Conservation (phyloP, 495 filamentous ascomycete genomes). For the Hypoxylon cercidicola region DNA sequence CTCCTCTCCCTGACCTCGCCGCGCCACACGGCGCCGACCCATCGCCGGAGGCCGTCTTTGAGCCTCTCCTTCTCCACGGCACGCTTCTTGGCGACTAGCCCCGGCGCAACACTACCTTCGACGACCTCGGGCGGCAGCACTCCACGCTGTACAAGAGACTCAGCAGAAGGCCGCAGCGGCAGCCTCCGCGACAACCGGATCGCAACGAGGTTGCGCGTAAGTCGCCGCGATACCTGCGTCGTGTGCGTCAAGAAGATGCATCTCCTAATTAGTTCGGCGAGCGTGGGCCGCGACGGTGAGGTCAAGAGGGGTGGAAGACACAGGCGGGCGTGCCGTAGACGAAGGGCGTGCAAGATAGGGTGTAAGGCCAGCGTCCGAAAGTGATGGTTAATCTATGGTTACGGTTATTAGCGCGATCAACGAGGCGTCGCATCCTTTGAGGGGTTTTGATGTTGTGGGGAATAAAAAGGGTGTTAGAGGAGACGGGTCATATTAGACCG, state of each 20-base stretch:
- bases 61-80: slow-evolving; percentile 65
- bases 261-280: slow-evolving; percentile 60
- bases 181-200: slow-evolving; percentile 59
- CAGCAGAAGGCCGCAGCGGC: slow-evolving; percentile 55
- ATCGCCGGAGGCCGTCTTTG: slow-evolving; percentile 63
- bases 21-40: slow-evolving; percentile 59
- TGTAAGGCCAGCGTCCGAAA: slow-evolving; percentile 64
- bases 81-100: slow-evolving; percentile 57
- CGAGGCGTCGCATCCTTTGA: slow-evolving; percentile 18
- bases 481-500: slow-evolving; percentile 26
- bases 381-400: slow-evolving; percentile 62
- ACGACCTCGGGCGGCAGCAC: slow-evolving; percentile 60
- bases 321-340: slow-evolving; percentile 61
- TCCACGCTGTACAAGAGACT: slow-evolving; percentile 55
- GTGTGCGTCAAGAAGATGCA: slow-evolving; percentile 69
- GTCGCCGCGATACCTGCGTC: slow-evolving; percentile 61
- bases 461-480: slow-evolving; percentile 4
- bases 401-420: slow-evolving; percentile 29
- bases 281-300: slow-evolving; percentile 63
- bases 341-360: slow-evolving; percentile 64
- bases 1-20: slow-evolving; percentile 53
- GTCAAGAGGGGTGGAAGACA: slow-evolving; percentile 59
- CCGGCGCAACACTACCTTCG: slow-evolving; percentile 47
- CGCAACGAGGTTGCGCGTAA: slow-evolving; percentile 62
- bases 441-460: slow-evolving; percentile 12